Evolutionary conservation across 345 rosid species (phyloP).

Genomic region (Gossypium stocksii): DNA sequence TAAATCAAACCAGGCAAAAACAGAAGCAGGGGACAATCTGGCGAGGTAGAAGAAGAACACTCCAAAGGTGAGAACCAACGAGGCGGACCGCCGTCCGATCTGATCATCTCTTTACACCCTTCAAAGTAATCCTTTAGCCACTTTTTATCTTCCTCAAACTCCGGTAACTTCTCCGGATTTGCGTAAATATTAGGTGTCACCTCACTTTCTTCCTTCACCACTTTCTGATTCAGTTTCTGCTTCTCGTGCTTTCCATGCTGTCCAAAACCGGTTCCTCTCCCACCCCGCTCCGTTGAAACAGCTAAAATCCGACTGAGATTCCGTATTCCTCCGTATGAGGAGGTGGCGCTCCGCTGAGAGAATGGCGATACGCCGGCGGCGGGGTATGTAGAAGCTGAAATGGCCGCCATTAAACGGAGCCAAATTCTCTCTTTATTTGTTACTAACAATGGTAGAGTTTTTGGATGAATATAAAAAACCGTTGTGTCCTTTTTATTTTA

Average conservation of each 20-base stretch:
- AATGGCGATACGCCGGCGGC: not conserved
- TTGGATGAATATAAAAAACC: not conserved
- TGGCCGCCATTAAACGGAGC: constrained; percentile 15
- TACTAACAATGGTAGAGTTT: too few species aligned
- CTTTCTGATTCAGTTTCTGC: constrained; percentile 4
- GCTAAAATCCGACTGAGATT: not conserved
- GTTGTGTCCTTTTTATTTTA: not conserved
- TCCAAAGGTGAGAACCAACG: constrained; percentile 70
- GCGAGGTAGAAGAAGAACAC: constrained; percentile 25
- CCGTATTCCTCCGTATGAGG: not conserved
- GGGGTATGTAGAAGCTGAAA: not conserved
- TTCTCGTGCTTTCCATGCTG: constrained; percentile 8
- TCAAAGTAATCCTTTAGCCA: constrained; percentile 38
- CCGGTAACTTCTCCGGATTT: constrained; percentile 13
- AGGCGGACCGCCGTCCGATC: constrained; percentile 54
- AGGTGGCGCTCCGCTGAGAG: not conserved
- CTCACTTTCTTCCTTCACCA: not conserved
- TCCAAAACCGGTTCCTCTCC: not conserved
- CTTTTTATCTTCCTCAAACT: constrained; percentile 25
- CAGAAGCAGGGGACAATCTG: constrained; percentile 47
- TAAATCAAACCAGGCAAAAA: constrained; percentile 42
- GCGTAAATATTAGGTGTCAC: constrained; percentile 15
- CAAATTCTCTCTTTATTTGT: too few species aligned
- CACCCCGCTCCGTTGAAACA: constrained; percentile 7
- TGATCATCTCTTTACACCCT: constrained; percentile 30